Conservation (phyloP, 2,329 filamentous ascomycete genomes). For the Trichoderma hamatum region DNA sequence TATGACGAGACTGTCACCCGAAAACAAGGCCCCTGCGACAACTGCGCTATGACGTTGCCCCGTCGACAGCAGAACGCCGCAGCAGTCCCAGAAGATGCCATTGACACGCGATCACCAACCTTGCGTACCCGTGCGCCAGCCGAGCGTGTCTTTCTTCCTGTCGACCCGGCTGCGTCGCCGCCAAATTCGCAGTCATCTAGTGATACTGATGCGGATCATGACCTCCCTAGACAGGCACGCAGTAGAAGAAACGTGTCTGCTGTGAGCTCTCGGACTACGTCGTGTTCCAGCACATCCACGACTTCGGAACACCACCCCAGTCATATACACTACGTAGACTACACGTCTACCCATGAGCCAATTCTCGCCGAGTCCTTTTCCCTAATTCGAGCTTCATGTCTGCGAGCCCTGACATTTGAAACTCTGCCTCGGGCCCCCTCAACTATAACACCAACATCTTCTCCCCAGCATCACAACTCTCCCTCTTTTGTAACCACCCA, state of each 20-base stretch:
- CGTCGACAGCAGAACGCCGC: slow-evolving; percentile 38
- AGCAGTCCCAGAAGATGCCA: slow-evolving; percentile 37
- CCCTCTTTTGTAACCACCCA: slow-evolving; percentile 59
- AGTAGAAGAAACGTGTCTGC: slow-evolving; percentile 50
- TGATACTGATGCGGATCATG: slow-evolving; percentile 56
- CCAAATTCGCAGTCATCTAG: slow-evolving; percentile 57
- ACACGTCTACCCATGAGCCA: slow-evolving; percentile 69
- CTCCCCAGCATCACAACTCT: slow-evolving; percentile 42
- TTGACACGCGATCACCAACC: slow-evolving; percentile 55
- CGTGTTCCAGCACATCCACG: slow-evolving; percentile 58
- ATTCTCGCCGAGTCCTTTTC: slow-evolving; percentile 64
- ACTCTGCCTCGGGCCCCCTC: slow-evolving; percentile 61
- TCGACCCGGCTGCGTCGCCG: slow-evolving; percentile 53
- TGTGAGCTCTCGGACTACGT: slow-evolving; percentile 48
- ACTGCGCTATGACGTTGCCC: slow-evolving; percentile 68
- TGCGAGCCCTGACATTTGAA: slow-evolving; percentile 68
- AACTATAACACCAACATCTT: slow-evolving; percentile 45
- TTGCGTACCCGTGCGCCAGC: slow-evolving; percentile 64
- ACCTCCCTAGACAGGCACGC: slow-evolving; percentile 43
- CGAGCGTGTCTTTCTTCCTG: slow-evolving; percentile 57
- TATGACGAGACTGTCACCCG: slow-evolving; percentile 68
- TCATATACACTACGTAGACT: slow-evolving; percentile 68
- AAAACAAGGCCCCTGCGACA: slow-evolving; percentile 66
- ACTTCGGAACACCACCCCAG: slow-evolving; percentile 49
- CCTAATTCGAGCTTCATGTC: slow-evolving; percentile 66